phyloP scores from a whole-genome alignment of 2,329 filamentous ascomycete genomes.

The Metarhizium brunneum region DNA sequence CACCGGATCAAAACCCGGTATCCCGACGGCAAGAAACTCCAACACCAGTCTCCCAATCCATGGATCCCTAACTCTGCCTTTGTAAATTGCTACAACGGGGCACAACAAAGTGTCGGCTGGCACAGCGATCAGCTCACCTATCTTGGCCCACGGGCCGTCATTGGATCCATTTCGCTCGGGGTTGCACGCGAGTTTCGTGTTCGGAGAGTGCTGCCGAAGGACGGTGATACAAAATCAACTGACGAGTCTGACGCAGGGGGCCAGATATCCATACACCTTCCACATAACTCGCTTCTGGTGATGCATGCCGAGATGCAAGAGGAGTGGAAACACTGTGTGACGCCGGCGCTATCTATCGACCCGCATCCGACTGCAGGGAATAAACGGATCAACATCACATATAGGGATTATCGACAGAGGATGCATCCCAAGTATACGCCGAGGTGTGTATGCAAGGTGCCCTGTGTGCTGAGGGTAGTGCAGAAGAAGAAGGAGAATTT shows the following conservation, averaged over 20 bases:
- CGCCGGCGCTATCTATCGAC: constrained; percentile 65
- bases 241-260: constrained; percentile 58
- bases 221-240: constrained; percentile 27
- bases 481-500: constrained; percentile 67
- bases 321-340: constrained; percentile 86
- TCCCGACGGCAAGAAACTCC: constrained; percentile 62
- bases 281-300: constrained; percentile 84
- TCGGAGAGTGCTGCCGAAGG: constrained; percentile 60
- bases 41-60: constrained; percentile 59
- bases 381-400: constrained; percentile 86
- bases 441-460: constrained; percentile 63
- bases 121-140: constrained; percentile 92
- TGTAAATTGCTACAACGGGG: constrained; percentile 87
- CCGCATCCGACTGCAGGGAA: constrained; percentile 77
- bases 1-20: constrained; percentile 60
- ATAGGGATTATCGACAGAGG: constrained; percentile 70
- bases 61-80: constrained; percentile 89
- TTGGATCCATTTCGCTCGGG: constrained; percentile 82
- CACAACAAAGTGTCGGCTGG: constrained; percentile 75
- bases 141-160: constrained; percentile 77
- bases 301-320: constrained; percentile 99
- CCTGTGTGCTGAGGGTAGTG: constrained; percentile 64
- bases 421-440: constrained; percentile 74
- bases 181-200: constrained; percentile 92
- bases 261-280: constrained; percentile 86